Evolutionary conservation across 2,329 filamentous ascomycete genomes (phyloP).

Genomic region (Juglanconis sp.): DNA sequence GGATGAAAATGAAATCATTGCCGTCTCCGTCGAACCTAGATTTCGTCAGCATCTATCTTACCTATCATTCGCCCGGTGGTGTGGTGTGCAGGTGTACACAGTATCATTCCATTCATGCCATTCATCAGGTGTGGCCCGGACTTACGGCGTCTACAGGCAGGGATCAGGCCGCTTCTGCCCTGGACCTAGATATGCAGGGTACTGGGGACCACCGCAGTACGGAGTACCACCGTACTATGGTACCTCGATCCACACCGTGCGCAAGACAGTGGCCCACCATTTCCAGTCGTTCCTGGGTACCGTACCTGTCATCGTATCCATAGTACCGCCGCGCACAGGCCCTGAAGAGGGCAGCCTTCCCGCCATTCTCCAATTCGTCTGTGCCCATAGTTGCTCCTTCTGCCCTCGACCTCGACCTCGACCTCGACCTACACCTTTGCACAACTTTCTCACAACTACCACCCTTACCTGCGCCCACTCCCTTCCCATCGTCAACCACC

Average conservation of each 20-base stretch:
- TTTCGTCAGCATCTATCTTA: no score
- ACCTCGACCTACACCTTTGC: neutral
- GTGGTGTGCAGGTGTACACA: neutral
- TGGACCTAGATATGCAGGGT: neutral
- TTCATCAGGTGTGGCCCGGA: neutral
- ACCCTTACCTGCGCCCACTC: neutral
- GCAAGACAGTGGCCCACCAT: no score
- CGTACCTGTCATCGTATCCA: neutral
- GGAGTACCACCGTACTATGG: neutral
- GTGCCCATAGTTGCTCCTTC: neutral
- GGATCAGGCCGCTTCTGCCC: neutral
- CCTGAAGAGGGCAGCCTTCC: constrained; percentile 1
- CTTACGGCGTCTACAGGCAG: neutral
- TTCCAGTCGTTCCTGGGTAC: no score
- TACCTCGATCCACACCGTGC: neutral
- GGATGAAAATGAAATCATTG: no score
- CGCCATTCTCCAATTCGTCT: constrained; percentile 8
- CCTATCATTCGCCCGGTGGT: neutral
- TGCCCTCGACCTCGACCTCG: neutral
- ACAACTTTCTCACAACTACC: neutral
- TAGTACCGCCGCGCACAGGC: neutral
- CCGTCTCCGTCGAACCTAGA: no score
- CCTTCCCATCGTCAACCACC: neutral
- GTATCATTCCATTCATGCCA: neutral
- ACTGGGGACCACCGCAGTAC: neutral